Conservation (phyloP, 768 basidiomycete species). For the Paxillus ammoniavirescens region DNA sequence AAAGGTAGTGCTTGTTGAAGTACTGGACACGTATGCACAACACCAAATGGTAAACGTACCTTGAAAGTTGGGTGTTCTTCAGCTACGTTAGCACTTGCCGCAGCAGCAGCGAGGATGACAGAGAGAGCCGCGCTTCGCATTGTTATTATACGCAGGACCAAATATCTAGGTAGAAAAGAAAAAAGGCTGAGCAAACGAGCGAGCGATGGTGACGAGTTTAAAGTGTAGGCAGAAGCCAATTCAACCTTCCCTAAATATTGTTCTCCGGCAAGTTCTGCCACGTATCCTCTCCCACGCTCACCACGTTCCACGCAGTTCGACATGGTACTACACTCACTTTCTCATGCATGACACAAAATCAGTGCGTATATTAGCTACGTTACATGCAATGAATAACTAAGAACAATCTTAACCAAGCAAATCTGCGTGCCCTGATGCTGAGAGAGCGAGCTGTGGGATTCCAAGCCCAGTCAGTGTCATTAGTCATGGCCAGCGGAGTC, state of each 20-base stretch:
- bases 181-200: slow-evolving; percentile 32
- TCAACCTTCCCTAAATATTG: slow-evolving; percentile 30
- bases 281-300: slow-evolving; percentile 45
- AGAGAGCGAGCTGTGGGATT: slow-evolving; percentile 74
- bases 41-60: slow-evolving; percentile 37
- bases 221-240: slow-evolving; percentile 24
- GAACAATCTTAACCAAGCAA: slow-evolving; percentile 59
- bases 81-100: slow-evolving; percentile 58
- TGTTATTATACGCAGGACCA: slow-evolving; percentile 62
- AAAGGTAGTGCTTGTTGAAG: background rate
- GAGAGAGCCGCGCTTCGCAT: slow-evolving; percentile 92
- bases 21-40: slow-evolving; percentile 8
- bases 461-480: slow-evolving; percentile 7
- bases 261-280: slow-evolving; percentile 38
- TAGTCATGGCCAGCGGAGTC: background rate
- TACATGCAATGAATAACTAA: background rate
- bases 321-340: background rate
- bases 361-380: slow-evolving; percentile 10
- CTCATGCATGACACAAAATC: background rate
- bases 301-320: slow-evolving; percentile 2
- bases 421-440: slow-evolving; percentile 95
- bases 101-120: slow-evolving; percentile 63
- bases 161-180: slow-evolving; percentile 38
- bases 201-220: slow-evolving; percentile 28
- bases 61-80: slow-evolving; percentile 68